Evolutionary conservation across 2,329 filamentous ascomycete species (phyloP), one percentile per base, ranked within the genome.

Genomic region (Escovopsis sp.): DNA sequence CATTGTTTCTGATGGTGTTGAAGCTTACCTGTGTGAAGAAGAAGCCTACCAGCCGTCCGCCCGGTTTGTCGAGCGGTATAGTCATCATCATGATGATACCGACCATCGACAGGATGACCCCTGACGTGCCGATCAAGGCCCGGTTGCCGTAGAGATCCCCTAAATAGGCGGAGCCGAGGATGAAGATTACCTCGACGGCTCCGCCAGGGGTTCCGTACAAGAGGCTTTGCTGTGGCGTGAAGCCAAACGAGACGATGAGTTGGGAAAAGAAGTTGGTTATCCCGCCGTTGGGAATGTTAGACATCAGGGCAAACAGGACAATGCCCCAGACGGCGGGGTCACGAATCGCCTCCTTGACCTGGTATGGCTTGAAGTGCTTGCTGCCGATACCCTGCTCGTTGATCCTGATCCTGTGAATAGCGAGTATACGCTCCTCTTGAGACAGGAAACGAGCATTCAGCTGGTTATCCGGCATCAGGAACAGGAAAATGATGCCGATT

Each of bases 301-400:
- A 34, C 12, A 46, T 26, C 6, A 46, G 12, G 4, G 42, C 38
- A 12, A 44, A 46, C 7, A 46, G 39, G 12, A 41, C 42, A 26
- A 46, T 44, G 3, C 26, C 44, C 44, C 44, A 46, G 18, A 44
- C 37, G 15, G 33, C 39, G 11, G 44, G 44, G 15, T 46, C 44
- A n/a, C 30, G 12, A 5, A 46, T 11, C 10, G 44, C 44, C 23
- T 46, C 59, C 39, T 55, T 55, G 34, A 79, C 60, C 53, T 84
- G 79, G 42, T 80, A 73, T 52, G 66, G 56, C 53, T 80, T 80
- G 59, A 75, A 80, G 48, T 82, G 73, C 59, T 78, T 79, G 50
- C 82, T 82, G 4, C 77, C 77, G 18, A 82, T 76, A 4, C 79
- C 79, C 53, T 82, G 77, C 46, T 79, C 70, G 47, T 83, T 83